Evolutionary conservation across 2,329 filamentous ascomycete species (phyloP).

Genomic region (Lachnellula subtilissima): DNA sequence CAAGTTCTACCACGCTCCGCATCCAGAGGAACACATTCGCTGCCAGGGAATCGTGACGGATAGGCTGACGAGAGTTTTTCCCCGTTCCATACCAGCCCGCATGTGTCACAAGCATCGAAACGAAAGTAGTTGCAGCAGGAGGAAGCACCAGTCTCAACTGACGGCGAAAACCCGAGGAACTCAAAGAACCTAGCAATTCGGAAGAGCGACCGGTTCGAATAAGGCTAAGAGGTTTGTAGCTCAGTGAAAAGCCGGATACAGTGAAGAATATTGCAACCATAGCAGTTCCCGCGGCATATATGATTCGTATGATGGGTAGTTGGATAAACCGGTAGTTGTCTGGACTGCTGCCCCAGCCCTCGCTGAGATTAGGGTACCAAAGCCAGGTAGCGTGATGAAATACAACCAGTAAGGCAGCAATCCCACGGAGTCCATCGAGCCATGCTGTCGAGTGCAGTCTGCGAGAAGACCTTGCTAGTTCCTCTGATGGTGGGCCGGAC

Average conservation of each 20-base stretch:
- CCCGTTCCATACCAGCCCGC: conserved; percentile 8
- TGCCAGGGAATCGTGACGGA: not conserved
- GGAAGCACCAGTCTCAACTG: conserved; percentile 40
- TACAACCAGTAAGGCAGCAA: conserved; percentile 32
- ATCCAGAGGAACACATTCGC: conserved; percentile 5
- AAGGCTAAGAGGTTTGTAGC: conserved; percentile 36
- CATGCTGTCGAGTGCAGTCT: conserved; percentile 36
- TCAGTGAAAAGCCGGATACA: conserved; percentile 43
- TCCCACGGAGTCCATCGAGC: conserved; percentile 43
- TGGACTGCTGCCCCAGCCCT: conserved; percentile 7
- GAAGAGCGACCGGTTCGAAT: conserved; percentile 33
- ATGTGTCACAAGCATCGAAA: conserved; percentile 16
- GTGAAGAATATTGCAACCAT: conserved; percentile 47
- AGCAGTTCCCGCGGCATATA: conserved; percentile 38
- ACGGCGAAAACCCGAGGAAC: conserved; percentile 41
- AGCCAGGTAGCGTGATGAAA: conserved; percentile 8
- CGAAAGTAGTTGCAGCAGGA: conserved; percentile 37
- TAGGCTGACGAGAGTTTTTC: conserved; percentile 1
- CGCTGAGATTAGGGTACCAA: conserved; percentile 4
- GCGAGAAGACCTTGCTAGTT: not conserved
- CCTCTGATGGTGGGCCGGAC: not conserved
- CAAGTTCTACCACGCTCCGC: conserved; percentile 3
- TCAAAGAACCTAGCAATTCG: conserved; percentile 34
- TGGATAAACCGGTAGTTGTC: conserved; percentile 8
- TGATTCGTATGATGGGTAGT: conserved; percentile 37